Base-by-base conservation (phyloP, 2,329 filamentous ascomycete genomes). In the Colletotrichum nymphaeae region DNA sequence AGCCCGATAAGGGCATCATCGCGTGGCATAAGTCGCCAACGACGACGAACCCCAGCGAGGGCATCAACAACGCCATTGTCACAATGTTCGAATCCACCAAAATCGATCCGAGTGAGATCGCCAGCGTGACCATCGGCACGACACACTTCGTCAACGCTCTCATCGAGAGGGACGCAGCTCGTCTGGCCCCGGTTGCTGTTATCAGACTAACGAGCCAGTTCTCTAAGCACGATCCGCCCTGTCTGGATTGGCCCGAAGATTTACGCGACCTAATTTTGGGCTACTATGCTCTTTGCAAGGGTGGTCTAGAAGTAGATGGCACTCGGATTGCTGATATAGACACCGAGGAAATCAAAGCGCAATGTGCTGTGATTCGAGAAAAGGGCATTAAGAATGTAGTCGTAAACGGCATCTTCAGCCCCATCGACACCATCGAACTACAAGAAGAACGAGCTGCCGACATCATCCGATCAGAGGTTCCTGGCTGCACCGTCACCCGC, bases 61-160 rank as follows among this genome's bases (percentile, higher is more conserved):
- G 86, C 49, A 88, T 88, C 77, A 82, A 81, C 60, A 78, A 83
- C 57, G 84, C 83, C 64, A 86, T 88, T 70, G 79, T 78, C 3
- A 77, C 79, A 49, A 86, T 88, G 82, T 83, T 88, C 71, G 63
- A 79, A 16, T 74, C 78, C 3, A 78, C 81, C 19, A 66, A 73
- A 8, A 78, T 85, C 42, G 72, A 75, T 26, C 81, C 83, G 0
- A 77, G 78, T 0, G 78, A 84, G 6, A 80, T 89, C 16, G 83
- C 84, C 22, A 85, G 84, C 73, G 84, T 89, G 14, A 87, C 86
- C 1, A 87, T 89, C 73, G 87, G 87, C 63, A 88, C 86, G 0
- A 90, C 88, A 0, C 88, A 90, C 71, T 90, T 90, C 74, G 84
- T 90, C 76, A 91, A 90, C 73, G 88, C 88, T 3, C 86, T 90